Conservation (phyloP, 495 filamentous ascomycete species). For the Penicillium coffeae region DNA sequence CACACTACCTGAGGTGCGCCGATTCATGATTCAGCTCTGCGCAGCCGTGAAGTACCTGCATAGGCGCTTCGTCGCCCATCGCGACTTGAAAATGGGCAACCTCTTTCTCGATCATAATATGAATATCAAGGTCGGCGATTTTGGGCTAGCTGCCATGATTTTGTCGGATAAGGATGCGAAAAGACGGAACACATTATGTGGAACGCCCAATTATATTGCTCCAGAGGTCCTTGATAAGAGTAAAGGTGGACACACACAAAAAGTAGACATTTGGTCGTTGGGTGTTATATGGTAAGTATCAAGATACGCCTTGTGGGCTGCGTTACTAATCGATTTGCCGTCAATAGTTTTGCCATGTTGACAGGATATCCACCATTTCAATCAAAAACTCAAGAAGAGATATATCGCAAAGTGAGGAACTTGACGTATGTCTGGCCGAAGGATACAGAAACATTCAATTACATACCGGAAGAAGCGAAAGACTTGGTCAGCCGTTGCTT, state of each 20-base stretch:
- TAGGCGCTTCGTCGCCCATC: constrained; percentile 87
- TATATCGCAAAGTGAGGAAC: constrained; percentile 71
- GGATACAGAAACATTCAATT: constrained; percentile 41
- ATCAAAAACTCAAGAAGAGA: constrained; percentile 79
- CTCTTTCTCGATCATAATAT: constrained; percentile 93
- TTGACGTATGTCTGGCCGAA: constrained; percentile 75
- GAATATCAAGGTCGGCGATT: constrained; percentile 98
- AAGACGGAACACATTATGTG: constrained; percentile 86
- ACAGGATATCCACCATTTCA: constrained; percentile 88
- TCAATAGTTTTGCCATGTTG: constrained; percentile 75
- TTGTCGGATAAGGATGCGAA: constrained; percentile 81
- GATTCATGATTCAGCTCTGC: constrained; percentile 88
- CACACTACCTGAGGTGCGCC: constrained; percentile 85
- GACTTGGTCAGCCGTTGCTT: constrained; percentile 72
- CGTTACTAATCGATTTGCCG: neutral
- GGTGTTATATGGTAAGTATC: constrained; percentile 80
- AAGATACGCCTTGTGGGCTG: neutral
- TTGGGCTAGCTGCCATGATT: constrained; percentile 90
- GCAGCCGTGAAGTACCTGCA: constrained; percentile 98
- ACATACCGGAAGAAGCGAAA: constrained; percentile 63
- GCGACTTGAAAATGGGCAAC: constrained; percentile 97
- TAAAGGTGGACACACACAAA: constrained; percentile 84
- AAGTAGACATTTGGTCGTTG: constrained; percentile 95
- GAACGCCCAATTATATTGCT: constrained; percentile 97
- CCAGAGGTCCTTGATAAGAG: constrained; percentile 79